These are phyloP conservation scores for Tulasnella sp. DNA, from an alignment of 768 basidiomycete species.

Conservation along the genomic window DNA sequence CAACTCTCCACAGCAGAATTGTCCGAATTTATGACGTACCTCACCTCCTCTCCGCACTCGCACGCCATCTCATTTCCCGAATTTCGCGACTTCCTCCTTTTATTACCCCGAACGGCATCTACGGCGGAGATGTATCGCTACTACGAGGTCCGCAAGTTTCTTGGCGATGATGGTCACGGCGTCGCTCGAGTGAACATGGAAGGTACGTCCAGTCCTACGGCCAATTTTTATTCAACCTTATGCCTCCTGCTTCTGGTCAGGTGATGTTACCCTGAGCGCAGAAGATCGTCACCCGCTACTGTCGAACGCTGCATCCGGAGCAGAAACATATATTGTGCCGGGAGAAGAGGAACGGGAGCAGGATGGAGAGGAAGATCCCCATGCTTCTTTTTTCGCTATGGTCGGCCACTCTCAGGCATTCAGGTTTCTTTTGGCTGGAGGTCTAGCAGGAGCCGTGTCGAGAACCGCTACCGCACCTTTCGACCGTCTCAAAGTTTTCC, in stretches of 20 bases:
- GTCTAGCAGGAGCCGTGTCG: conserved; percentile 90
- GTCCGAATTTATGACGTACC: conserved; percentile 66
- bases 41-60: conserved; percentile 61
- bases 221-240: neutral
- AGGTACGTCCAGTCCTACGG: conserved; percentile 37
- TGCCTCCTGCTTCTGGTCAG: too few relatives aligned
- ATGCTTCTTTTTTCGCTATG: conserved; percentile 28
- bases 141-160: conserved; percentile 56
- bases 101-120: conserved; percentile 71
- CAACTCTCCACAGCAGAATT: conserved; percentile 55
- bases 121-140: conserved; percentile 78
- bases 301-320: conserved; percentile 18
- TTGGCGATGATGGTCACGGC: conserved; percentile 67
- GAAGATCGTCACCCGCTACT: conserved; percentile 48
- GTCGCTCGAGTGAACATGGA: conserved; percentile 79
- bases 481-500: conserved; percentile 90
- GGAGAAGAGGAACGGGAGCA: conserved; percentile 34
- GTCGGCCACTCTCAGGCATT: conserved; percentile 62
- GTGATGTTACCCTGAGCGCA: conserved; percentile 67
- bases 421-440: conserved; percentile 87
- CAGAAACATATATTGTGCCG: conserved; percentile 29
- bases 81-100: conserved; percentile 81
- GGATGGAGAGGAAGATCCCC: conserved; percentile 42
- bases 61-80: conserved; percentile 67
- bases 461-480: conserved; percentile 95